A percentile compares a stretch with the other conserved stretches of the same genome.
phyloP scores from a whole-genome alignment of 2,329 filamentous ascomycete genomes.

The Aspergillus sp. region DNA sequence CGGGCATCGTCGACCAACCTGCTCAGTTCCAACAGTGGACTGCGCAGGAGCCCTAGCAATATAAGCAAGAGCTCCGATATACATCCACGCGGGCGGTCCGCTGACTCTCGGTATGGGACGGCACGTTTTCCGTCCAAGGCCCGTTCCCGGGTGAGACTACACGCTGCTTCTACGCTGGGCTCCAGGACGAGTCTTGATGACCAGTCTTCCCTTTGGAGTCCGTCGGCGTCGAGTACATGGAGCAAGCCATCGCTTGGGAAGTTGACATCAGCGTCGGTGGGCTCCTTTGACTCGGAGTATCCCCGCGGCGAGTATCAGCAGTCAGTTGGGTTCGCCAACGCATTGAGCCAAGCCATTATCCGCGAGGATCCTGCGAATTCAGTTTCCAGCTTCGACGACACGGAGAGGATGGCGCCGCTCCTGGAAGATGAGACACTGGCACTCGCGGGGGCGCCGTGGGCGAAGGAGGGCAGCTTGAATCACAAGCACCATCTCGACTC shows the following conservation, averaged over 20 bases:
- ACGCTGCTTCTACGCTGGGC: slow-evolving; percentile 69
- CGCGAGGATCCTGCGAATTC: slow-evolving; percentile 58
- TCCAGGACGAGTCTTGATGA: slow-evolving; percentile 94
- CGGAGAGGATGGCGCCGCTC: slow-evolving; percentile 52
- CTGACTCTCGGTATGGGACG: slow-evolving; percentile 54
- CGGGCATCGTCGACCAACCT: slow-evolving; percentile 47
- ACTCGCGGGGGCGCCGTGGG: slow-evolving; percentile 89
- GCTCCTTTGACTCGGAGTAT: slow-evolving; percentile 72
- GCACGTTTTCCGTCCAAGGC: slow-evolving; percentile 78
- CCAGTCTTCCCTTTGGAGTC: slow-evolving; percentile 80
- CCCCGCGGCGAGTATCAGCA: slow-evolving; percentile 79
- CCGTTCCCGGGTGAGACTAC: slow-evolving; percentile 66
- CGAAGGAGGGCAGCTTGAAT: slow-evolving; percentile 90
- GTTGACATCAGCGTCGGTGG: slow-evolving; percentile 82
- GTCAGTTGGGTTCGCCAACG: slow-evolving; percentile 94
- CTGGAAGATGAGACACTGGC: slow-evolving; percentile 90
- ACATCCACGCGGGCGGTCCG: slow-evolving; percentile 59
- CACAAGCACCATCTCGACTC: slow-evolving; percentile 95
- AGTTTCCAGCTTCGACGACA: slow-evolving; percentile 48
- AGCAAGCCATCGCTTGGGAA: slow-evolving; percentile 88
- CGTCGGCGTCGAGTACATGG: slow-evolving; percentile 85
- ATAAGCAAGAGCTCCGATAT: slow-evolving; percentile 84
- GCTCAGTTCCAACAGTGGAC: slow-evolving; percentile 59
- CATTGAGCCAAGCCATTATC: slow-evolving; percentile 91
- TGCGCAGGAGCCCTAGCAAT: slow-evolving; percentile 81